These are phyloP conservation scores for Malus asiatica DNA, from an alignment of 306 rosid genomes.

Conservation along the genomic window DNA sequence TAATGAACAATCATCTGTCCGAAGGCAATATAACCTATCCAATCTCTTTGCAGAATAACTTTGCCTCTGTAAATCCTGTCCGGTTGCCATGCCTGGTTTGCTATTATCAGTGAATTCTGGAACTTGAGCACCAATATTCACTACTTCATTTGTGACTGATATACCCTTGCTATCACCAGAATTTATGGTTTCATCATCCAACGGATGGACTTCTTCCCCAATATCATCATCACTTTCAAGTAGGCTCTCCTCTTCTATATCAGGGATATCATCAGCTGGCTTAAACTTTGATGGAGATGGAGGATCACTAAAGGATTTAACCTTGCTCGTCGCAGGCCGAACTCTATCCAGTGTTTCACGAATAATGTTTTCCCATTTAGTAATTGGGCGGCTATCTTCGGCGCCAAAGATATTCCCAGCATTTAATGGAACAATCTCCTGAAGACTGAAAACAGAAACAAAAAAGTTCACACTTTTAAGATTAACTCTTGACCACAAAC, in stretches of 20 bases:
- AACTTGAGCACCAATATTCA: constrained; percentile 19
- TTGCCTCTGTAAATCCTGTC: constrained; percentile 34
- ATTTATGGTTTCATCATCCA: constrained; percentile 41
- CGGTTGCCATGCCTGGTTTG: constrained; percentile 16
- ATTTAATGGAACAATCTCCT: constrained; percentile 90
- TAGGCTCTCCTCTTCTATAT: constrained; percentile 64
- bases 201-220: constrained; percentile 78
- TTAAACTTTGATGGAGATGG: constrained; percentile 86
- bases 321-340: constrained; percentile 38
- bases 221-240: constrained; percentile 70
- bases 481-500: neutral
- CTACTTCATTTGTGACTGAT: constrained; percentile 13
- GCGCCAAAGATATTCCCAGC: constrained; percentile 86
- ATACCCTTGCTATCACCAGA: constrained; percentile 21
- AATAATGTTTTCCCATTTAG: constrained; percentile 74
- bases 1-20: constrained; percentile 24
- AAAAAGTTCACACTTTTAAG: constrained; percentile 6
- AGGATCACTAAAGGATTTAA: constrained; percentile 85
- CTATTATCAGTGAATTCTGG: constrained; percentile 33
- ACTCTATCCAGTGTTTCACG: constrained; percentile 65
- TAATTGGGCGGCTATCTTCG: constrained; percentile 68
- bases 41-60: constrained; percentile 52
- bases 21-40: constrained; percentile 56
- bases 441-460: constrained; percentile 54
- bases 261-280: constrained; percentile 51